Evolutionary conservation across 2,329 filamentous ascomycete genomes (phyloP).

Genomic region (Trichoderma asperellum): DNA sequence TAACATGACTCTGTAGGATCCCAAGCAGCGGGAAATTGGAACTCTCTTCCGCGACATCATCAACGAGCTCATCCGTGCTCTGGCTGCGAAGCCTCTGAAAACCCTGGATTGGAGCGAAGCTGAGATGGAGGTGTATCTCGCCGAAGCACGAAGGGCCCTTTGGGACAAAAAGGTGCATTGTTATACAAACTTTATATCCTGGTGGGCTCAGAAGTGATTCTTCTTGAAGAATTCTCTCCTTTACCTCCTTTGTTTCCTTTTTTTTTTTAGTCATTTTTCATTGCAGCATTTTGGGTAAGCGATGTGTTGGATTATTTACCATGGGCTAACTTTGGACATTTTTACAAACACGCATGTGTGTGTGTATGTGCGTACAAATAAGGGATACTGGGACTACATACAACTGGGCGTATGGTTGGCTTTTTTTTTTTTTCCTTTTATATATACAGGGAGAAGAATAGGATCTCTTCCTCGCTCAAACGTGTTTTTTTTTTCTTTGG

Average conservation of each 20-base stretch:
- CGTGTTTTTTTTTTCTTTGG: neutral
- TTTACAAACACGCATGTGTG: neutral
- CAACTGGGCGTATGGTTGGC: neutral
- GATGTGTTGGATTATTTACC: neutral
- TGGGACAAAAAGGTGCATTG: constrained; percentile 40
- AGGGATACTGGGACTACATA: neutral
- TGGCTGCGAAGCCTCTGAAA: constrained; percentile 42
- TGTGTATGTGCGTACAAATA: neutral
- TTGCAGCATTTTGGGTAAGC: constrained; percentile 1
- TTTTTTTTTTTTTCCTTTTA: neutral
- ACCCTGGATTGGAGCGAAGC: constrained; percentile 38
- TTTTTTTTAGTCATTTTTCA: no score
- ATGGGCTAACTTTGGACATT: neutral
- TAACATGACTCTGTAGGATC: constrained; percentile 29
- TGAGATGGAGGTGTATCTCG: constrained; percentile 39
- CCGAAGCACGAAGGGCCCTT: constrained; percentile 35
- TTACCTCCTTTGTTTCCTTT: no score
- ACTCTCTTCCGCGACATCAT: constrained; percentile 46
- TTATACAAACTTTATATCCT: constrained; percentile 44
- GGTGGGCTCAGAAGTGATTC: constrained; percentile 44
- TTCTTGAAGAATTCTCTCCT: no score
- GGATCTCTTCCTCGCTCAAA: neutral
- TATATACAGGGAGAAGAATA: neutral
- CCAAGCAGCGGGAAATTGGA: constrained; percentile 42
- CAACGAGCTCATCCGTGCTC: constrained; percentile 43